Evolutionary conservation across 176 grass and related monocot genomes (phyloP), one percentile per base, ranked within the genome.

Genomic region (Thinopyrum elongatum): DNA sequence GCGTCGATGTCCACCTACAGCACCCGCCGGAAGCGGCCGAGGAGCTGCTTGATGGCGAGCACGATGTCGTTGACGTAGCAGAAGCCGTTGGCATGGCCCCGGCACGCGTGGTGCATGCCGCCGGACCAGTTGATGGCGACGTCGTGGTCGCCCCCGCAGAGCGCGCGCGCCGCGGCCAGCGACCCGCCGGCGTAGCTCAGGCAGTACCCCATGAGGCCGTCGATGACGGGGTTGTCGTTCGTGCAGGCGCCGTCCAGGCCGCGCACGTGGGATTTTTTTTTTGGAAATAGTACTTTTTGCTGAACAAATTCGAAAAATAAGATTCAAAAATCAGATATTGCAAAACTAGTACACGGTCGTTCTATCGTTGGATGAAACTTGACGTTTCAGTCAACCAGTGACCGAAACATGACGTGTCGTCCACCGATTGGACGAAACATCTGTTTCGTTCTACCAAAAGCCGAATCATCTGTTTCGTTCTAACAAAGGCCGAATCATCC

Each of bases 1-100:
- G 89, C 92, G 46, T 98, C 93, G 85, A 95, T 95, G 83, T 98
- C 95, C 14, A 98, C 53, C 82, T 98, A 98, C 29, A 95, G 27
- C 74, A 98, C 91, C 53, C 93, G 95, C 75, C 85, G 2, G 34
- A 97, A 70, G 19, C 1, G 27, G 22, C 61, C 74, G 70, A 88
- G 78, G 22, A 95, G 81, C 87, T 87, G 83, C 0, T 69, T 23
- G 70, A 95, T 87, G 29, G 93, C 88, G 1, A 95, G 88, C 21
- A 87, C 93, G 74, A 95, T 95, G 69, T 92, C 93, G 10, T 95
- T 95, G 2, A 95, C 90, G 82, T 95, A 95, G 51, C 90, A 95
- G 70, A 92, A 95, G 12, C 90, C 73, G 6, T 44, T 90, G 2
- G 93, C 93, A n/a, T 70, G 31, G 10, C 64, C 63, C 41, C 8